phyloP scores from a whole-genome alignment of 495 filamentous ascomycete species.

The Darksidea phi region DNA sequence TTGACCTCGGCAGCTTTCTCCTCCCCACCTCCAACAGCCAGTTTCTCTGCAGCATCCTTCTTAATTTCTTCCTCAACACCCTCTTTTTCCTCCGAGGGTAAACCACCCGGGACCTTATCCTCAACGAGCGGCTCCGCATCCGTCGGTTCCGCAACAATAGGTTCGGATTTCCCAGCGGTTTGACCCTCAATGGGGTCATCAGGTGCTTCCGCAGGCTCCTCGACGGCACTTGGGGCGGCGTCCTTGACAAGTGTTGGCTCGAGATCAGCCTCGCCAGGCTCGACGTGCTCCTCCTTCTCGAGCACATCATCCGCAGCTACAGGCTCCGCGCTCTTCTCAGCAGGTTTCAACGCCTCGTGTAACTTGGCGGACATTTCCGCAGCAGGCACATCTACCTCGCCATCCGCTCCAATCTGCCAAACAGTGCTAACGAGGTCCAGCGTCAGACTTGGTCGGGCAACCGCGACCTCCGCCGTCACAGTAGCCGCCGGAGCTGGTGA shows the following conservation, averaged over 20 bases:
- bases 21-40: background rate
- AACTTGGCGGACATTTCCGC: conserved; percentile 20
- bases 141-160: background rate
- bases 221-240: background rate
- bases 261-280: conserved; percentile 9
- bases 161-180: background rate
- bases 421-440: conserved; percentile 53
- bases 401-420: conserved; percentile 53
- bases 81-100: background rate
- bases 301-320: background rate
- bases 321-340: background rate
- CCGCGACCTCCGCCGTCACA: conserved; percentile 25
- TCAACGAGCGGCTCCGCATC: background rate
- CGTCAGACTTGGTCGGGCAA: conserved; percentile 44
- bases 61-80: background rate
- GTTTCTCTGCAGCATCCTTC: background rate
- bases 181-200: background rate
- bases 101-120: background rate
- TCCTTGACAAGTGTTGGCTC: conserved; percentile 9
- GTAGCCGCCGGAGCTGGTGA: conserved; percentile 37
- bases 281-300: conserved; percentile 5
- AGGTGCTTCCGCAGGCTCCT: background rate
- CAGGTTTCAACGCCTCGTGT: conserved; percentile 6
- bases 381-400: conserved; percentile 45
- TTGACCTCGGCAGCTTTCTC: background rate